Base-by-base conservation (phyloP, 495 filamentous ascomycete genomes). In the Penicillium dipodomyicola region DNA sequence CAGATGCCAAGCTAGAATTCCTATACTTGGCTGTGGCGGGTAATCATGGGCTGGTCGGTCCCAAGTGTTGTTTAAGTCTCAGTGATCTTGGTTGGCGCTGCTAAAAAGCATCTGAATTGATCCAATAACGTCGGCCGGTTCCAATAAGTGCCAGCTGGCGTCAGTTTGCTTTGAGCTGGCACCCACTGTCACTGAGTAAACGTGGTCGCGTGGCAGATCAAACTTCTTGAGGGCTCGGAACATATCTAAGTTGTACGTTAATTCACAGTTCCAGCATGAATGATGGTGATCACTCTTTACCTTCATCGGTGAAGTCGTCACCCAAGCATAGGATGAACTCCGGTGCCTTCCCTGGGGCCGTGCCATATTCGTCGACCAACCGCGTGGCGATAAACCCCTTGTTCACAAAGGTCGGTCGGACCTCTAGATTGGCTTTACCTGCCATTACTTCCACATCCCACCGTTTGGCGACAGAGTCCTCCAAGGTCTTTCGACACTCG, bases 261-360 rank as follows among this genome's bases (percentile, higher is more conserved):
- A 58, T 41, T n/a, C 42, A 42, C 19, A 12, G 22, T 9, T 12
- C 23, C 37, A 5, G 15, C 17, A 43, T 1, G 5, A 20, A 35
- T 33, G 3, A 17, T 4, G 27, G 27, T 25, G 12, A 12, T 14
- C 4, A 48, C 40, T 50, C 51, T 82, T 77, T 84, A 88, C 94
- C 94, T 81, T 98, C 94, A 71, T 98, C 94, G 11, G 94, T 97
- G 56, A 92, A 94, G 63, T 98, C 94, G 70, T 98, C 94, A 22
- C 94, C 94, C 33, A 89, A 74, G 65, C 94, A 98, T 39, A 97
- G 74, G 25, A 93, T 85, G 60, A 97, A 96, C 27, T 90, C 89
- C 0, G 91, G 80, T 15, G 75, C 68, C 45, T 81, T 67, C 59
- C 75, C 61, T 56, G 78, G 75, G 64, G 76, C 75, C 17, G 62